phyloP scores from a whole-genome alignment of 192 early-diverging fungal species.

The Coemansia sp. region DNA sequence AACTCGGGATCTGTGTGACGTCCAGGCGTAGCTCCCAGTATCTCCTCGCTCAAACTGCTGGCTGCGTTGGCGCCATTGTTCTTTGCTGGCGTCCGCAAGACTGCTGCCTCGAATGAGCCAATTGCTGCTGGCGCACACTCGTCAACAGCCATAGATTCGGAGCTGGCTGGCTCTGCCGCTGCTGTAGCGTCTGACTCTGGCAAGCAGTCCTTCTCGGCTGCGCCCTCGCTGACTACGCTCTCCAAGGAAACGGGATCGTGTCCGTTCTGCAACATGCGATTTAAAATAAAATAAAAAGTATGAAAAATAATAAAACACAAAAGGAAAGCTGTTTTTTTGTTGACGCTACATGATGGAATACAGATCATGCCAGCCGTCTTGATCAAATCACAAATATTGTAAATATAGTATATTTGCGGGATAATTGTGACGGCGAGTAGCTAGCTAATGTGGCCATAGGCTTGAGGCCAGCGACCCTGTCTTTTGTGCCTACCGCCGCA shows the following conservation, averaged over 20 bases:
- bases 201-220: not conserved
- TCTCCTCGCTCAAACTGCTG: slow-evolving; percentile 22
- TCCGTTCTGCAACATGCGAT: not conserved
- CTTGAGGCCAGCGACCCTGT: too few relatives aligned
- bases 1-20: slow-evolving; percentile 30
- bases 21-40: slow-evolving; percentile 45
- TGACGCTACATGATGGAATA: too few relatives aligned
- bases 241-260: not conserved
- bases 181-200: not conserved
- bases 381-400: slow-evolving; percentile 4
- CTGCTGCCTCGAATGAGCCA: slow-evolving; percentile 1
- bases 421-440: too few relatives aligned
- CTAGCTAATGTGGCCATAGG: too few relatives aligned
- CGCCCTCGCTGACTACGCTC: not conserved
- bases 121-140: not conserved
- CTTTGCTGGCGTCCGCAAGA: slow-evolving; percentile 17
- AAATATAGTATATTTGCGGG: not conserved
- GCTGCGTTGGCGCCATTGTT: not conserved
- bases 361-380: not conserved
- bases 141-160: slow-evolving; percentile 2
- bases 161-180: not conserved
- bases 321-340: not conserved
- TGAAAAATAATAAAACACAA: not conserved
- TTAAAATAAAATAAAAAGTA: not conserved
- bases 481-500: too few relatives aligned